Evolutionary conservation across 1,284 basidiomycete genomes (phyloP), one percentile per base, ranked within the genome.

Genomic region (Puccinia sorghi): DNA sequence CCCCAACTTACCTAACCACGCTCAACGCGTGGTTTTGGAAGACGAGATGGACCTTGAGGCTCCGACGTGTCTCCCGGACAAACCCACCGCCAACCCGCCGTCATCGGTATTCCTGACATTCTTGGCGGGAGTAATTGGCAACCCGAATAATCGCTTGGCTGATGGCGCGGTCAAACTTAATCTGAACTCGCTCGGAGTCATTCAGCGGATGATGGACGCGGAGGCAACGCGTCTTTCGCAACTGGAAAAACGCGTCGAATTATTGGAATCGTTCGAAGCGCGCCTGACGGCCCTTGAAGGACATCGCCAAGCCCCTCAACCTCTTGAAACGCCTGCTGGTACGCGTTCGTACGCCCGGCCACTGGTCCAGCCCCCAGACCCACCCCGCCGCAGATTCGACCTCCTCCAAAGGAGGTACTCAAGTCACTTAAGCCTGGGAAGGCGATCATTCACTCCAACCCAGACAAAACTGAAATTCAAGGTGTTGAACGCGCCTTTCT

Each of bases 361-460:
- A 56, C 17, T 54, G 50, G 8, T 54, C 50, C n/a, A n/a, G 6
- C n/a, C 50, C 5, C 15, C 5, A 11, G 6, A 8, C 12, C n/a
- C 50, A 20, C 50, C 12, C 8, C 50, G n/a, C 50, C 50, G 9
- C 12, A 54, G 8, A 54, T 54, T 54, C 6, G 5, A 20, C 50
- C 50, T 7, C 50, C 50, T 5, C 12, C 50, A 5, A 54, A 22
- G 50, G 5, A 7, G 5, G 50, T 20, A 8, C 50, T 54, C 12
- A 20, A 22, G n/a, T 54, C 17, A 6, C 50, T 54, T 3, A 56
- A 56, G n/a, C 54, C 54, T 6, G n/a, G 54, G 4, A 22, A 56
- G 17, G 54, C 54, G 25, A 56, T 56, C n/a, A 56, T 56, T 4
- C 54, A 56, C n/a, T 56, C 54, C 54, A 27, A 56, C n/a, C 54